Evolutionary conservation across 2,329 filamentous ascomycete species (phyloP).

Genomic region (Aureobasidium sp.): DNA sequence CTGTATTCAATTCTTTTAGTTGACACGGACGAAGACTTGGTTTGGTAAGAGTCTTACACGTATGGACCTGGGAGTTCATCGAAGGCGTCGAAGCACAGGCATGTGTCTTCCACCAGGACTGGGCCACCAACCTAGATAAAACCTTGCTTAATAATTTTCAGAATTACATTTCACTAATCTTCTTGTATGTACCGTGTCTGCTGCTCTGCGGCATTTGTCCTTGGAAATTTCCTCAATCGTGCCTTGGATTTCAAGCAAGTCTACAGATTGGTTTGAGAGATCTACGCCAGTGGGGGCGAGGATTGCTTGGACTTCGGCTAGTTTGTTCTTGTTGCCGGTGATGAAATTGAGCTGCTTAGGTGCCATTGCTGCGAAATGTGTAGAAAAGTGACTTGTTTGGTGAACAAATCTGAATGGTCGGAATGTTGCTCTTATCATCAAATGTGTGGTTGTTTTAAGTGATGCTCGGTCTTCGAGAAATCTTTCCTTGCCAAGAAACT

Average conservation of each 20-base stretch:
- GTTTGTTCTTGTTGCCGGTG: conserved; percentile 91
- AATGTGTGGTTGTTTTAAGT: background rate
- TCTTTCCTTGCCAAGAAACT: conserved; percentile 1
- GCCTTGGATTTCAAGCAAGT: conserved; percentile 85
- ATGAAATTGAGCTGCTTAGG: conserved; percentile 73
- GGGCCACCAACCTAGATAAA: conserved; percentile 64
- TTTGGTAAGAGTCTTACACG: conserved; percentile 53
- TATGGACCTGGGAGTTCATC: conserved; percentile 91
- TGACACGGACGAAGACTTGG: background rate
- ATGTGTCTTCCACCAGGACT: conserved; percentile 92
- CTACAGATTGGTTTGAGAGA: conserved; percentile 64
- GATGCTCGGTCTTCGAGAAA: background rate
- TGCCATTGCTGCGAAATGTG: conserved; percentile 24
- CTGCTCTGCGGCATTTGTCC: conserved; percentile 79
- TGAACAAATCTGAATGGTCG: background rate
- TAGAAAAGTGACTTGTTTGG: background rate
- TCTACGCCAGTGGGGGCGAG: conserved; percentile 57
- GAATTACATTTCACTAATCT: background rate
- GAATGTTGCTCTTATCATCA: background rate
- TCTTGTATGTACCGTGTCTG: conserved; percentile 53
- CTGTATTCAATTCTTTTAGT: conserved; percentile 36
- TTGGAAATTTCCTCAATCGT: conserved; percentile 82
- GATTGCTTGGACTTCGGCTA: conserved; percentile 81
- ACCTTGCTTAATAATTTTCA: background rate
- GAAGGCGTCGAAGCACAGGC: conserved; percentile 83